phyloP scores from a whole-genome alignment of 2,329 filamentous ascomycete genomes.

The Paramyrothecium sp. region DNA sequence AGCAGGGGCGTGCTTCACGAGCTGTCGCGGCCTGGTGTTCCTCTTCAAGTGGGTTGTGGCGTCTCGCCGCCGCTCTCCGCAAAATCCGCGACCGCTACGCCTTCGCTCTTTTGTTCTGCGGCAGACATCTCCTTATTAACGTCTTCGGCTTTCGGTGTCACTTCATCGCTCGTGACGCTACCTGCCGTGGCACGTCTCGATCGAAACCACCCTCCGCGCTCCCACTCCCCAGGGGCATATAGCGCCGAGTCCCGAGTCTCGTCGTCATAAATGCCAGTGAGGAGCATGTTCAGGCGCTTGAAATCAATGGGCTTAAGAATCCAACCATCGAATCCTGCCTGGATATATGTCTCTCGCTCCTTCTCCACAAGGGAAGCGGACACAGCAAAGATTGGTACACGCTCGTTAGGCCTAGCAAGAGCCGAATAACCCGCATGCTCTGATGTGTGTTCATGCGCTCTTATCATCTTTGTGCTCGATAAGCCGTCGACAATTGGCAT shows the following conservation, averaged over 20 bases:
- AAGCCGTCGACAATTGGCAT: constrained; percentile 92
- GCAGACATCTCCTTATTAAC: background rate
- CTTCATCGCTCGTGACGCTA: constrained; percentile 15
- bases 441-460: constrained; percentile 63
- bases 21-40: background rate
- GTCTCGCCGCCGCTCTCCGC: background rate
- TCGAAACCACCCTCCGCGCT: constrained; percentile 80
- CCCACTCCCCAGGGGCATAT: constrained; percentile 74
- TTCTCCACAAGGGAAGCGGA: constrained; percentile 78
- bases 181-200: constrained; percentile 11
- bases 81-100: background rate
- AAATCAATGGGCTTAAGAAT: constrained; percentile 88
- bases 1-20: background rate
- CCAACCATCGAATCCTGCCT: constrained; percentile 86
- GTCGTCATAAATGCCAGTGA: constrained; percentile 66
- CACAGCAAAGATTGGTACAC: constrained; percentile 81
- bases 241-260: constrained; percentile 58
- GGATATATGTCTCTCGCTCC: constrained; percentile 66
- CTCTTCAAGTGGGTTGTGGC: background rate
- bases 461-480: constrained; percentile 79
- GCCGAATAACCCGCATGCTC: constrained; percentile 51
- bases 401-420: constrained; percentile 58
- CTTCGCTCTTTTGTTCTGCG: background rate
- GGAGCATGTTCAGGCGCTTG: constrained; percentile 65
- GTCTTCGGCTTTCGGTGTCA: constrained; percentile 23